phyloP scores from a whole-genome alignment of 441 rosid species.

The Bocquillonia castaneifolia region DNA sequence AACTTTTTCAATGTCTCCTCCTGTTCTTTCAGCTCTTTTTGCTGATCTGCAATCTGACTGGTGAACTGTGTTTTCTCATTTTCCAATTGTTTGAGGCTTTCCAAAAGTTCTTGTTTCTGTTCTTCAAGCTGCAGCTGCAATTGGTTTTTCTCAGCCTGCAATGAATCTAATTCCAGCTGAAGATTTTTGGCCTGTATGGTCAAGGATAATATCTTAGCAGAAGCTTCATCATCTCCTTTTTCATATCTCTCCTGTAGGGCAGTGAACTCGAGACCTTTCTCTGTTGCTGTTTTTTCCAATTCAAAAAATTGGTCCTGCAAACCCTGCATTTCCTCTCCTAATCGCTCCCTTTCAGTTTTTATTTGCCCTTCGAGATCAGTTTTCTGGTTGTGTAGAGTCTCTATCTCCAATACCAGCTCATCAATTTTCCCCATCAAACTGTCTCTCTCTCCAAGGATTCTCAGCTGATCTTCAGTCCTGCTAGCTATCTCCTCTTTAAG shows the following conservation, averaged over 20 bases:
- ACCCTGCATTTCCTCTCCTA: slow-evolving; percentile 36
- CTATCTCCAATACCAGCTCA: slow-evolving; percentile 41
- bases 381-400: slow-evolving; percentile 44
- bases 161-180: slow-evolving; percentile 44
- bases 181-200: slow-evolving; percentile 33
- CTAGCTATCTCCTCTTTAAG: slow-evolving; percentile 42
- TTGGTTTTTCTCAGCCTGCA: slow-evolving; percentile 37
- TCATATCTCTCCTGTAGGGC: slow-evolving; percentile 36
- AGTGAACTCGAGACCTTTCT: slow-evolving; percentile 37
- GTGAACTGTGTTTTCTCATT: slow-evolving; percentile 32
- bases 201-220: slow-evolving; percentile 36
- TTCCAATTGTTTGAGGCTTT: slow-evolving; percentile 31
- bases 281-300: slow-evolving; percentile 30
- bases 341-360: slow-evolving; percentile 27
- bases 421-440: slow-evolving; percentile 33
- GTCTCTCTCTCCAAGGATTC: slow-evolving; percentile 47
- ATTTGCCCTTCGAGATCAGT: slow-evolving; percentile 46
- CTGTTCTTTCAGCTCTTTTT: slow-evolving; percentile 46
- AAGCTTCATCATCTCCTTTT: slow-evolving; percentile 36
- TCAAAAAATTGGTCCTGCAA: slow-evolving; percentile 29
- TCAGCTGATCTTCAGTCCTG: slow-evolving; percentile 41
- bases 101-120: slow-evolving; percentile 45
- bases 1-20: slow-evolving; percentile 44
- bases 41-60: slow-evolving; percentile 48
- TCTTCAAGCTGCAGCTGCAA: slow-evolving; percentile 45